Conservation (phyloP, 2,329 filamentous ascomycete species). For the Trichoderma citrinoviride region DNA sequence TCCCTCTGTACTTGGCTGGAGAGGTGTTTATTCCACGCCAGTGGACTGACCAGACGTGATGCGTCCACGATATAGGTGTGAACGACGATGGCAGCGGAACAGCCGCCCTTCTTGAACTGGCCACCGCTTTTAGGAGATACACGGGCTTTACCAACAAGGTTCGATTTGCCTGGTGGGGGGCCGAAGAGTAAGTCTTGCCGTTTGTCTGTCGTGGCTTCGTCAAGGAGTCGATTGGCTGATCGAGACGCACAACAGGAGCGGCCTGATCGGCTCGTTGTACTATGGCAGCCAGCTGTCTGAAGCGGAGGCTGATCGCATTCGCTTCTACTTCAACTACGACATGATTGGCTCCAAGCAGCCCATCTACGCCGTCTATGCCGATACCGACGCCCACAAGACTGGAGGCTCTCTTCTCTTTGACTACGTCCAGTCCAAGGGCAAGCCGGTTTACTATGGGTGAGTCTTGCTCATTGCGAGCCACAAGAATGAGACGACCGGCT, state of each 20-base stretch:
- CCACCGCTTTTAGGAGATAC: slow-evolving; percentile 36
- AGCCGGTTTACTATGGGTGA: slow-evolving; percentile 31
- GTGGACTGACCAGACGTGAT: not conserved
- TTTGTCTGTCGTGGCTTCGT: not conserved
- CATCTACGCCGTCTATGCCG: slow-evolving; percentile 40
- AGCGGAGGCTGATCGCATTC: slow-evolving; percentile 52
- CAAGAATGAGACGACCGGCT: not conserved
- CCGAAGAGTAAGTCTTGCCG: slow-evolving; percentile 36
- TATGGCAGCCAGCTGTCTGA: slow-evolving; percentile 39
- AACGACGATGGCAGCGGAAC: slow-evolving; percentile 42
- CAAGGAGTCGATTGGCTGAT: not conserved
- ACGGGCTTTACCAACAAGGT: slow-evolving; percentile 40
- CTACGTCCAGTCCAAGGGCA: slow-evolving; percentile 32
- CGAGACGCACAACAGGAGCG: slow-evolving; percentile 29
- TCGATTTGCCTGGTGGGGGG: slow-evolving; percentile 42
- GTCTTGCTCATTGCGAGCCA: not conserved
- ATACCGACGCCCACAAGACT: slow-evolving; percentile 38
- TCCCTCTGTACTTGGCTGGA: not conserved
- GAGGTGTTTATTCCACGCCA: not conserved
- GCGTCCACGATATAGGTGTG: slow-evolving; percentile 23
- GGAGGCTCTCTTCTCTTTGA: slow-evolving; percentile 35
- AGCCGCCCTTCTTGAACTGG: slow-evolving; percentile 38
- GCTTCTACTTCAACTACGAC: slow-evolving; percentile 68
- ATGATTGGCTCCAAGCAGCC: slow-evolving; percentile 58
- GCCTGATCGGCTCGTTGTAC: slow-evolving; percentile 44